These are phyloP conservation scores for Verbena officinalis DNA, from an alignment of 257 asterid species.

Conservation along the genomic window DNA sequence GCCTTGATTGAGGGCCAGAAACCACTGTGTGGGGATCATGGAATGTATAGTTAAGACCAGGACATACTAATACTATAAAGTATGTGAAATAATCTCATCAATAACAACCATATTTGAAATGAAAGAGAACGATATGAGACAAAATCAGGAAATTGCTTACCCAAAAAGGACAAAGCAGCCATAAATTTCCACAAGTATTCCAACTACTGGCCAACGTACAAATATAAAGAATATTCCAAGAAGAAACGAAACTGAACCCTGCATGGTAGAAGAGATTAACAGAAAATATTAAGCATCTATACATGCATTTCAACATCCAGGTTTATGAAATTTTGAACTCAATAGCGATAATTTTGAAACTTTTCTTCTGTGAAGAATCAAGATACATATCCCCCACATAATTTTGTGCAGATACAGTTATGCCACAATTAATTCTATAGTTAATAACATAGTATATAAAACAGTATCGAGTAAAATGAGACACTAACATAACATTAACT, in stretches of 20 bases:
- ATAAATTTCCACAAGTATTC: constrained; percentile 64
- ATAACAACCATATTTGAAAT: constrained; percentile 10
- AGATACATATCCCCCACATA: constrained; percentile 3
- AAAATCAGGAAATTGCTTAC: constrained; percentile 40
- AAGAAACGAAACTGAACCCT: constrained; percentile 74
- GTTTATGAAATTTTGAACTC: not conserved
- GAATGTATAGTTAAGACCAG: constrained; percentile 22
- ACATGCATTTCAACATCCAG: constrained; percentile 5
- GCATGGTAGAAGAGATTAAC: constrained; percentile 24
- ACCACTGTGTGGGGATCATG: constrained; percentile 49
- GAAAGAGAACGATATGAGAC: not conserved
- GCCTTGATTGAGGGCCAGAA: constrained; percentile 88
- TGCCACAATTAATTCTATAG: not conserved
- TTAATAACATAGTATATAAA: not conserved
- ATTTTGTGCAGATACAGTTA: not conserved
- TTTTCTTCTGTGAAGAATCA: not conserved
- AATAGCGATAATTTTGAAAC: constrained; percentile 7
- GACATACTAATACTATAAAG: not conserved
- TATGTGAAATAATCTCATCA: not conserved
- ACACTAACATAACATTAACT: too few relatives aligned
- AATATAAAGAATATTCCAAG: constrained; percentile 76
- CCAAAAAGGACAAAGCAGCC: constrained; percentile 73
- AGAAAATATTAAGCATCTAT: not conserved
- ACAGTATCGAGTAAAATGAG: not conserved
- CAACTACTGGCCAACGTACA: constrained; percentile 85